Base-by-base conservation (phyloP, 169 alveolate species). In the Cryptosporidium andersoni region DNA sequence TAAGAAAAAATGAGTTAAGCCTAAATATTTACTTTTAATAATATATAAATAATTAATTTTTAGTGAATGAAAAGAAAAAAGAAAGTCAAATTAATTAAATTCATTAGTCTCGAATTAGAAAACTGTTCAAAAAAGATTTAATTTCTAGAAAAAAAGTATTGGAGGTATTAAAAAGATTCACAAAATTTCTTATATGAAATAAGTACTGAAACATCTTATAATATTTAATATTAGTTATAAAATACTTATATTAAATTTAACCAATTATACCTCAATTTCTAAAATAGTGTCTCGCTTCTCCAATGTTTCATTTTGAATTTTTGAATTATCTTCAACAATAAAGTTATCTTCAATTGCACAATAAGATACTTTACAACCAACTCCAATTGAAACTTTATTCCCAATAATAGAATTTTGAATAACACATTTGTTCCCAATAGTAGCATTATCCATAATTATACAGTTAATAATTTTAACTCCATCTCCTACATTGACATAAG, bases 371-470 rank as follows among this genome's bases (percentile, higher is more conserved):
- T 74, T 74, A 64, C 85, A 74, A 2, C 49, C 12, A 8, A 43
- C 67, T 2, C 60, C 47, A 37, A 74, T 62, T 34, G 16, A 40
- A 34, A 68, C 55, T 11, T 58, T 4, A 2, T 14, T 3, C 1
- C 74, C 67, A 25, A 74, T 62, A 9, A 74, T 58, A 2, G 85
- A 74, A 58, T 74, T 74, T 64, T 74, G 85, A n/a, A 74, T 74
- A n/a, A 58, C 60, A 43, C 85, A 74, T 39, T 74, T 74, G 4
- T 52, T 40, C 34, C 85, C 85, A 37, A 74, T 74, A n/a, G 12
- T 40, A 8, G n/a, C 74, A 36, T 60, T 60, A 16, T 74, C 63
- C 40, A 74, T 12, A 47, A 74, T 74, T 36, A 74, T 25, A 16
- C 74, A 74, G 25, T 74, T 74, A 4, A 74, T 58, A 56, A 74